Evolutionary conservation across 2,329 filamentous ascomycete genomes (phyloP).

Genomic region (Chrysosporium queenslandicum): DNA sequence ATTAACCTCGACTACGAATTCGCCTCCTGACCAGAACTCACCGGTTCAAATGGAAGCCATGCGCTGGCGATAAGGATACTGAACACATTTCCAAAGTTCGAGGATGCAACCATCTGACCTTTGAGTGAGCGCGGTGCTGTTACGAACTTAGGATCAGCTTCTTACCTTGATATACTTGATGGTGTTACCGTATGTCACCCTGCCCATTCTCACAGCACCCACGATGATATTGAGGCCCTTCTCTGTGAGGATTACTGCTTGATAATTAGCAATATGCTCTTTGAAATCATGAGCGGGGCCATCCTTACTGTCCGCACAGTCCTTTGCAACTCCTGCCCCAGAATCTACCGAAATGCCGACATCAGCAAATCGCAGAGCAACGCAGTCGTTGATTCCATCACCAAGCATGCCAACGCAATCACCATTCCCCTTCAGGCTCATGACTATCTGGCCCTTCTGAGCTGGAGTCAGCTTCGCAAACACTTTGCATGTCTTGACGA

Average conservation of each 20-base stretch:
- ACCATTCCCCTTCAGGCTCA: slow-evolving; percentile 3
- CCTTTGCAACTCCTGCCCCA: slow-evolving; percentile 6
- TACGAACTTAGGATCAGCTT: background rate
- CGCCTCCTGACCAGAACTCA: background rate
- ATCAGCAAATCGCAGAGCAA: slow-evolving; percentile 4
- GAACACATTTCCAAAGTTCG: slow-evolving; percentile 3
- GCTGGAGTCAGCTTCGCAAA: slow-evolving; percentile 4
- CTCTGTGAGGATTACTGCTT: slow-evolving; percentile 1
- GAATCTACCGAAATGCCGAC: slow-evolving; percentile 7
- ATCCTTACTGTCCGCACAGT: slow-evolving; percentile 3
- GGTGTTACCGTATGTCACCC: slow-evolving; percentile 1
- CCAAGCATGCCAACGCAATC: slow-evolving; percentile 8
- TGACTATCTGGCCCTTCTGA: slow-evolving; percentile 3
- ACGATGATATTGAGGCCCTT: slow-evolving; percentile 5
- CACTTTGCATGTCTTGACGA: slow-evolving; percentile 4
- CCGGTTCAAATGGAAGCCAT: slow-evolving; percentile 7
- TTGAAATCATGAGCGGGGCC: background rate
- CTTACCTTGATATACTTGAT: slow-evolving; percentile 7
- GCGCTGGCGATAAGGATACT: slow-evolving; percentile 2
- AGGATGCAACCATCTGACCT: slow-evolving; percentile 1
- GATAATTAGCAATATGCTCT: background rate
- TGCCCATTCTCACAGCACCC: slow-evolving; percentile 1
- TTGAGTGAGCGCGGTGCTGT: background rate
- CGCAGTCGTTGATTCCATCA: slow-evolving; percentile 6
- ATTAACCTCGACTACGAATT: background rate